These are phyloP conservation scores for Neonectria ditissima DNA, from an alignment of 2,329 filamentous ascomycete species.

Conservation along the genomic window DNA sequence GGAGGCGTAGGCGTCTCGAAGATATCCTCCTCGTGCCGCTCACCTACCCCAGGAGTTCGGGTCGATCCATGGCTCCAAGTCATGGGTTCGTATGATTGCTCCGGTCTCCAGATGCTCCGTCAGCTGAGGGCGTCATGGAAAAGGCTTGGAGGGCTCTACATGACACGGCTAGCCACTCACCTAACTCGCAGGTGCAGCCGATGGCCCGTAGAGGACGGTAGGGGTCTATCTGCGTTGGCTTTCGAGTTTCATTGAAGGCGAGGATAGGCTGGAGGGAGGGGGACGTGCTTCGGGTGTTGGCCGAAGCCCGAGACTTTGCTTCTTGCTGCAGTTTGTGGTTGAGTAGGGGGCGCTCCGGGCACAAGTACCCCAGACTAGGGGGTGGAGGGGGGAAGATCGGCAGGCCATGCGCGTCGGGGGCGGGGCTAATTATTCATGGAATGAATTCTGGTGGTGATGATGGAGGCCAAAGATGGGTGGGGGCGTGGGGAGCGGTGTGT, in stretches of 20 bases:
- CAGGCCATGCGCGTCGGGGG: constrained; percentile 31
- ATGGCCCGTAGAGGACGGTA: constrained; percentile 16
- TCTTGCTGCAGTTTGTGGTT: constrained; percentile 17
- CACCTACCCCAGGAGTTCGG: constrained; percentile 30
- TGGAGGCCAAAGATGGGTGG: constrained; percentile 33
- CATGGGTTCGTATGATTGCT: constrained; percentile 26
- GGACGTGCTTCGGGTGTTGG: constrained; percentile 38
- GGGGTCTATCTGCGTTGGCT: constrained; percentile 6
- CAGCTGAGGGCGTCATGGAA: constrained; percentile 20
- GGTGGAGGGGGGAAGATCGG: constrained; percentile 32
- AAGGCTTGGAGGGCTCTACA: constrained; percentile 17
- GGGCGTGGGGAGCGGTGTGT: constrained; percentile 46
- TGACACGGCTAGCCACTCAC: constrained; percentile 7
- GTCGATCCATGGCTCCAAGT: constrained; percentile 24
- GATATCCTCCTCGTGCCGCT: constrained; percentile 1
- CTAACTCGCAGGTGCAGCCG: constrained; percentile 6
- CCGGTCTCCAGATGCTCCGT: constrained; percentile 18
- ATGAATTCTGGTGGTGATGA: constrained; percentile 33
- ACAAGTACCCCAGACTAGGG: constrained; percentile 37
- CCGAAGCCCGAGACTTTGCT: constrained; percentile 35
- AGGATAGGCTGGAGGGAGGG: constrained; percentile 9
- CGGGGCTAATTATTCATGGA: constrained; percentile 37
- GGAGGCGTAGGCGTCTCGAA: constrained; percentile 10
- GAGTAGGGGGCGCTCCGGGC: neutral
- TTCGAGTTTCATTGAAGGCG: constrained; percentile 6